A percentile compares a stretch with the other conserved stretches of the same genome.
phyloP scores from a whole-genome alignment of 2,329 filamentous ascomycete genomes.

The Scedosporium apiospermum region DNA sequence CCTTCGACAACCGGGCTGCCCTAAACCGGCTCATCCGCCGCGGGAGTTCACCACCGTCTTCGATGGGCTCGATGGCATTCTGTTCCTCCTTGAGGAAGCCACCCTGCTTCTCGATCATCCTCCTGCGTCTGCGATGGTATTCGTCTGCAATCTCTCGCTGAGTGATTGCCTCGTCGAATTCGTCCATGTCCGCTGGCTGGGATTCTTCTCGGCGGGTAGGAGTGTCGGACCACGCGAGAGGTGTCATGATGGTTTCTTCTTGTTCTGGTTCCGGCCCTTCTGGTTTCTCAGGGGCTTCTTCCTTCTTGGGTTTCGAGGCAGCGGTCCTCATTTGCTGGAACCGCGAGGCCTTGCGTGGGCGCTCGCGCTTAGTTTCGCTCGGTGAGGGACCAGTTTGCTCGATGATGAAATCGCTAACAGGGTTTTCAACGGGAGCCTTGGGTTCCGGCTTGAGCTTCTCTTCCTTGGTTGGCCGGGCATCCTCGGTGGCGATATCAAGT shows the following conservation, averaged over 20 bases:
- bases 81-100: slow-evolving; percentile 70
- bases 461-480: slow-evolving; percentile 11
- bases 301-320: not conserved
- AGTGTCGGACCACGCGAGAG: slow-evolving; percentile 13
- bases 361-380: slow-evolving; percentile 1
- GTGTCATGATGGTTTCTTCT: not conserved
- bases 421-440: slow-evolving; percentile 14
- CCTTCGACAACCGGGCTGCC: slow-evolving; percentile 53
- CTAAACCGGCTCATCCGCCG: slow-evolving; percentile 65
- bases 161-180: slow-evolving; percentile 60
- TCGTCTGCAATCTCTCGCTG: slow-evolving; percentile 69
- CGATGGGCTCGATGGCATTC: slow-evolving; percentile 55
- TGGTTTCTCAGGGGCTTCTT: slow-evolving; percentile 26
- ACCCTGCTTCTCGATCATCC: slow-evolving; percentile 72
- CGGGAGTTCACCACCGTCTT: slow-evolving; percentile 54
- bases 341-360: not conserved
- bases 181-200: slow-evolving; percentile 35
- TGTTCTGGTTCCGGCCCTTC: slow-evolving; percentile 16
- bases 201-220: slow-evolving; percentile 13
- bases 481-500: slow-evolving; percentile 56
- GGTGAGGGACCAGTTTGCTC: slow-evolving; percentile 27
- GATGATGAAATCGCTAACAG: slow-evolving; percentile 40
- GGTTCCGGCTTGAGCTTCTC: slow-evolving; percentile 5
- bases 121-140: slow-evolving; percentile 75
- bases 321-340: slow-evolving; percentile 6